These are phyloP conservation scores for Leishmania braziliensis DNA, from an alignment of 208 protist genomes.

Conservation along the genomic window DNA sequence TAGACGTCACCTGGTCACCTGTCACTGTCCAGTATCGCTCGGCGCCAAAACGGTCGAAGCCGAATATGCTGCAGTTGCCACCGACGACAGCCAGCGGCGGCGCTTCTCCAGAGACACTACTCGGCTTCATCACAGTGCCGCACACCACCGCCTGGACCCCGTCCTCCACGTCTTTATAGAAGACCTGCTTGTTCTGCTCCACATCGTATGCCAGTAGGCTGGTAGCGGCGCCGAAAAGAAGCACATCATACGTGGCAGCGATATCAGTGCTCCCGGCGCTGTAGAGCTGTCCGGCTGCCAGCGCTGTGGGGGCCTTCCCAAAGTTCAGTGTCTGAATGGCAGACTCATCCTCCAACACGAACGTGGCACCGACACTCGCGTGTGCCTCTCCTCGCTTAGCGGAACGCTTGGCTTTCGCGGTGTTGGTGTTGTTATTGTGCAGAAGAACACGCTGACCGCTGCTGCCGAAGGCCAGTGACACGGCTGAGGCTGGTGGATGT, in stretches of 20 bases:
- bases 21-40: constrained; percentile 96
- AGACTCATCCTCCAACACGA: constrained; percentile 25
- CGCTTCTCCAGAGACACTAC: constrained; percentile 4
- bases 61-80: constrained; percentile 95
- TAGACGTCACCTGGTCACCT: constrained; percentile 91
- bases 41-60: constrained; percentile 85
- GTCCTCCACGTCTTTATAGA: constrained; percentile 93
- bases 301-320: constrained; percentile 80
- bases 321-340: constrained; percentile 83
- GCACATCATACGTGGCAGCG: constrained; percentile 57
- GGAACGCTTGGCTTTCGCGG: constrained; percentile 34
- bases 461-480: constrained; percentile 73
- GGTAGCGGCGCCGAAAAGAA: constrained; percentile 90
- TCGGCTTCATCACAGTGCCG: constrained; percentile 49
- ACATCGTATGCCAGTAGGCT: constrained; percentile 94
- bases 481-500: constrained; percentile 30
- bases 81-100: constrained; percentile 86
- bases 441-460: constrained; percentile 79
- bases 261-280: constrained; percentile 10
- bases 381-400: constrained; percentile 42
- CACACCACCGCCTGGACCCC: constrained; percentile 87
- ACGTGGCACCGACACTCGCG: constrained; percentile 10
- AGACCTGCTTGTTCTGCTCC: constrained; percentile 90
- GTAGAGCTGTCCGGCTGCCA: constrained; percentile 66
- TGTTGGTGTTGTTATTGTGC: constrained; percentile 82